Percentiles rank a stretch among this genome's conserved stretches.
Evolutionary conservation across 2,329 filamentous ascomycete species (phyloP).

Genomic region (Fusarium palustre): DNA sequence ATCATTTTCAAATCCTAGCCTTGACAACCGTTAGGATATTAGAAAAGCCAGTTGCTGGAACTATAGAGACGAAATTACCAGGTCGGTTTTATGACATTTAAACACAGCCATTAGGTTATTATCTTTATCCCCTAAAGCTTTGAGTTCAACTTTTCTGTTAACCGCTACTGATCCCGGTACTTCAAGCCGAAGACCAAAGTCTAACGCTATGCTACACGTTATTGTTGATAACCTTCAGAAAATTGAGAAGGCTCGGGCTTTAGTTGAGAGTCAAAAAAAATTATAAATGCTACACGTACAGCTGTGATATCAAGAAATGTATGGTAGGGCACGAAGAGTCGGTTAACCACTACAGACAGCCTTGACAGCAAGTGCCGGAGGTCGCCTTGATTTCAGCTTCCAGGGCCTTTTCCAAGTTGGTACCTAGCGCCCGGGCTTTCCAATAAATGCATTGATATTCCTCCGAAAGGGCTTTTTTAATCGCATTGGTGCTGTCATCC

Average conservation of each 20-base stretch:
- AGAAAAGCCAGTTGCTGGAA: background rate
- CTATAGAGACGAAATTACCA: background rate
- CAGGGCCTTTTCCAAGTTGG: slow-evolving; percentile 13
- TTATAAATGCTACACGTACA: too few relatives aligned
- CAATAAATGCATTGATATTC: slow-evolving; percentile 12
- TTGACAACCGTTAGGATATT: background rate
- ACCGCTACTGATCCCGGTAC: too few relatives aligned
- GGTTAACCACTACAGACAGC: background rate
- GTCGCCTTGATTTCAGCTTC: slow-evolving; percentile 37
- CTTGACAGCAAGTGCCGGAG: slow-evolving; percentile 15
- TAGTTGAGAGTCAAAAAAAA: too few relatives aligned
- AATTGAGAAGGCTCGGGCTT: too few relatives aligned
- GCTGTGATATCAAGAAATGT: too few relatives aligned
- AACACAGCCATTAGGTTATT: background rate
- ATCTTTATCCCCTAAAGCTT: background rate
- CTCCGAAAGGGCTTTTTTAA: slow-evolving; percentile 19
- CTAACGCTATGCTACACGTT: too few relatives aligned
- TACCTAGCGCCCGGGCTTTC: slow-evolving; percentile 20
- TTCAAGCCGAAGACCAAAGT: too few relatives aligned
- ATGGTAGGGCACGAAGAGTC: too few relatives aligned
- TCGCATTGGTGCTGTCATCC: slow-evolving; percentile 19
- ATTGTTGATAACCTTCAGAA: too few relatives aligned
- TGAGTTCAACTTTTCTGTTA: background rate
- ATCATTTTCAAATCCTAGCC: background rate
- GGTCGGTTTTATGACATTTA: background rate